Evolutionary conservation across 768 basidiomycete genomes (phyloP), one percentile per base, ranked within the genome.

Genomic region (Leucocoprinus birnbaumii): DNA sequence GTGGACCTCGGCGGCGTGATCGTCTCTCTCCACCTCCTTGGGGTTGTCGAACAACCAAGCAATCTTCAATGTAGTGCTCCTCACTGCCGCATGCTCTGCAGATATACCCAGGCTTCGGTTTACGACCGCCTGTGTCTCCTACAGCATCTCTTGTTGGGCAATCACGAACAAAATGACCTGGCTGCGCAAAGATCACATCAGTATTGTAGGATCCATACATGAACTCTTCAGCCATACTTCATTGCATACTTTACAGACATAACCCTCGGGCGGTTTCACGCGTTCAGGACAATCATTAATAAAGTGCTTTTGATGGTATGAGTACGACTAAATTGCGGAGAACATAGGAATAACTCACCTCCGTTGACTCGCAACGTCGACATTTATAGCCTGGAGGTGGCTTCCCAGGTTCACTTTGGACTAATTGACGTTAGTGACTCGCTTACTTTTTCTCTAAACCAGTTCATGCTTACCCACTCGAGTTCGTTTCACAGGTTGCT

Each of bases 81-180:
- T 88, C 87, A 64, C 89, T 91, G 37, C 89, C 93, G 68, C 95
- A 98, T 1, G 93, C 92, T 37, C 91, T 82, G 71, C 95, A 98
- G 11, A 90, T 81, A 62, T 98, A 98, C 51, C 91, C 92, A 57
- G 85, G 80, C 47, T 80, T 88, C 6, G 93, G 92, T 64, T 91
- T 91, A 42, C 77, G 80, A 8, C 90, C 89, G 13, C 90, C 91
- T 1, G 90, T 92, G 65, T 94, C 91, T 11, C 91, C 91, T 3
- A 82, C 74, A 21, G 84, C 84, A 61, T 89, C 79, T 66, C 80
- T 82, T 9, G 86, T 85, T 1, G 95, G 94, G 69, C 94, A 96
- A 66, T 96, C 92, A 35, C 90, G 86, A 52, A 96, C 82, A 62
- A 89, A 85, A 67, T 97, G 94, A 26, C 88, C 93, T 37, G 87